These are phyloP conservation scores for Yarrowia keelungensis DNA, from an alignment of 805 yeast species.

Conservation along the genomic window DNA sequence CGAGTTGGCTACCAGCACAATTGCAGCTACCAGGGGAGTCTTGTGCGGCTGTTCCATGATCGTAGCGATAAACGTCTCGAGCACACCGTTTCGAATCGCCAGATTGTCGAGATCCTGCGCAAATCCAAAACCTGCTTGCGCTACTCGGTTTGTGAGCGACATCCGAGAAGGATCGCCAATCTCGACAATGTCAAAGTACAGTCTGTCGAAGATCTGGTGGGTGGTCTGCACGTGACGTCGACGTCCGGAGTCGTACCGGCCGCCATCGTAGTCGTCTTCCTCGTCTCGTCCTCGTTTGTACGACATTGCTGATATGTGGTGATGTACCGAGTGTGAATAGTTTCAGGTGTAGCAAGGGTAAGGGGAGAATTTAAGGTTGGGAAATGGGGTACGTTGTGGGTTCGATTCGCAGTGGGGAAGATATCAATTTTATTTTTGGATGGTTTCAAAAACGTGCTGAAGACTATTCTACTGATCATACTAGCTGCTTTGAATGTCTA, in stretches of 20 bases:
- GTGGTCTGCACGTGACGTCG: conserved; percentile 5
- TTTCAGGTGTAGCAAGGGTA: no score
- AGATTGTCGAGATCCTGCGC: conserved; percentile 56
- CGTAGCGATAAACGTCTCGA: conserved; percentile 71
- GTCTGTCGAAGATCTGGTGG: conserved; percentile 39
- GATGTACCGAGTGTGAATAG: neutral
- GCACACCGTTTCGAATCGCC: conserved; percentile 65
- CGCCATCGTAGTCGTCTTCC: conserved; percentile 19
- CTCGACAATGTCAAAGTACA: conserved; percentile 57
- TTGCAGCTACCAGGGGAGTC: conserved; percentile 70
- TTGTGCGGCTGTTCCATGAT: conserved; percentile 92
- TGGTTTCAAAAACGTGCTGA: no score
- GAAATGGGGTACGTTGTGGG: neutral
- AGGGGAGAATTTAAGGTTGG: no score
- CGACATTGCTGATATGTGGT: neutral
- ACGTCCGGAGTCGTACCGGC: neutral
- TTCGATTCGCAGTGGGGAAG: neutral
- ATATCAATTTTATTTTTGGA: neutral
- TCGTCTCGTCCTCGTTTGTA: conserved; percentile 35
- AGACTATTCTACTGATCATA: no score
- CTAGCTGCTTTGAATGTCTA: no score
- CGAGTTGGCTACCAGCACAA: conserved; percentile 70
- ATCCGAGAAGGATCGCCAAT: conserved; percentile 63
- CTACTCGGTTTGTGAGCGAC: conserved; percentile 44
- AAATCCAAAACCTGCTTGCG: conserved; percentile 52